Conservation (phyloP, 2,329 filamentous ascomycete genomes). For the Hawksworthiomyces lignivorus region DNA sequence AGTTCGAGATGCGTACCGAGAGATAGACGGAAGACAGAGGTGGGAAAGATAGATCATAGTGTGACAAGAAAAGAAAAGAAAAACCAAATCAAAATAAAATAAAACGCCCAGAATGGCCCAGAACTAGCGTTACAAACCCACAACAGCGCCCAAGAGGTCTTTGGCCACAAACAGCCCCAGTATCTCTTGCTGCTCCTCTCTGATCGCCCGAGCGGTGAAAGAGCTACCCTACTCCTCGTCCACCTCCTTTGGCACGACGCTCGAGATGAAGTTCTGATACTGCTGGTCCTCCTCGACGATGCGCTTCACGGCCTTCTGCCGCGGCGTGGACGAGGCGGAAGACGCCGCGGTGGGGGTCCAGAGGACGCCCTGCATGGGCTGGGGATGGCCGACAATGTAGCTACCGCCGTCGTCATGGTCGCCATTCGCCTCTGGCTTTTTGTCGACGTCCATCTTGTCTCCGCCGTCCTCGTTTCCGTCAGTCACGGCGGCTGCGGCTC, state of each 20-base stretch:
- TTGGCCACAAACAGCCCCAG: neutral
- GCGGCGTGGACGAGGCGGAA: constrained; percentile 1
- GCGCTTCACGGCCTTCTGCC: constrained; percentile 15
- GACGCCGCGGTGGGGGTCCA: constrained; percentile 14
- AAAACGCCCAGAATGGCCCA: too few relatives aligned
- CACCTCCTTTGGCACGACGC: constrained; percentile 26
- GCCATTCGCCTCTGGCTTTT: constrained; percentile 18
- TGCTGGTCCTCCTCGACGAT: constrained; percentile 34
- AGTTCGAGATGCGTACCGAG: too few relatives aligned
- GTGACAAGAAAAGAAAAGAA: too few relatives aligned
- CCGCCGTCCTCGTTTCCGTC: neutral
- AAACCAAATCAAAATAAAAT: too few relatives aligned
- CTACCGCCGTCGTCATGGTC: neutral
- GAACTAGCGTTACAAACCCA: too few relatives aligned
- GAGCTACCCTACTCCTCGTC: constrained; percentile 12
- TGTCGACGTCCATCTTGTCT: constrained; percentile 19
- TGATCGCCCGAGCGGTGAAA: too few relatives aligned
- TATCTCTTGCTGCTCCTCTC: neutral
- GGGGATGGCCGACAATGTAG: constrained; percentile 9
- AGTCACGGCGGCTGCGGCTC: neutral
- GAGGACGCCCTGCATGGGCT: constrained; percentile 14
- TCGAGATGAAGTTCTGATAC: constrained; percentile 38
- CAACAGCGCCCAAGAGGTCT: too few relatives aligned
- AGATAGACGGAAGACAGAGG: too few relatives aligned
- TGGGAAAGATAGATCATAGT: too few relatives aligned